These are phyloP conservation scores for Debaryomyces robertsiae DNA, from an alignment of 1,139 yeast genomes.

Conservation along the genomic window DNA sequence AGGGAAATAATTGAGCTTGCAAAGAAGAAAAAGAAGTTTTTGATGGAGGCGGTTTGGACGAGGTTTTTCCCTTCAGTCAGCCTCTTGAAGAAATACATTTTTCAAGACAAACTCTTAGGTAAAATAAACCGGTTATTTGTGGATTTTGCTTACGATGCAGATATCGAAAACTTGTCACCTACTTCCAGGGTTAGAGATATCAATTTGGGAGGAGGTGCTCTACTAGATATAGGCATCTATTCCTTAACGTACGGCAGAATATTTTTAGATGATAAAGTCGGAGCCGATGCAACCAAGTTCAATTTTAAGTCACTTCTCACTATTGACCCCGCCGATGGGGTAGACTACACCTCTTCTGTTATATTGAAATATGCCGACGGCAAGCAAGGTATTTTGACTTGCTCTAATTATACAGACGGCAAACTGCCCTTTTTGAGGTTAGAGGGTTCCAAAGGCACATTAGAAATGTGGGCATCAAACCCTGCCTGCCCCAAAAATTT, in stretches of 20 bases:
- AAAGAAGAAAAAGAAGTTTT: constrained; percentile 43
- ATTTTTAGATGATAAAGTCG: constrained; percentile 38
- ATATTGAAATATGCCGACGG: constrained; percentile 37
- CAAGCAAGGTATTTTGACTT: constrained; percentile 38
- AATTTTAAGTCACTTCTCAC: constrained; percentile 34
- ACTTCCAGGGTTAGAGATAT: constrained; percentile 42
- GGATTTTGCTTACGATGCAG: constrained; percentile 42
- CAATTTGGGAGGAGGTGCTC: constrained; percentile 60
- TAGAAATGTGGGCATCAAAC: constrained; percentile 37
- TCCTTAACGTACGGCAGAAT: constrained; percentile 52
- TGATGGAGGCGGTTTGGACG: constrained; percentile 72
- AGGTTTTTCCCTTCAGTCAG: constrained; percentile 57
- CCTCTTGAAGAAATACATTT: constrained; percentile 41
- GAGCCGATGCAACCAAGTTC: constrained; percentile 30
- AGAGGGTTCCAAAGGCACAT: constrained; percentile 43
- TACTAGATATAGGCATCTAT: constrained; percentile 63
- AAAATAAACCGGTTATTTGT: constrained; percentile 43
- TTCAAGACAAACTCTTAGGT: constrained; percentile 50
- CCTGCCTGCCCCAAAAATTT: constrained; percentile 37
- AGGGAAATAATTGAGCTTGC: constrained; percentile 49
- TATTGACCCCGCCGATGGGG: constrained; percentile 32
- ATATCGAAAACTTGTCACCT: constrained; percentile 27
- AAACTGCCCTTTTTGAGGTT: constrained; percentile 35
- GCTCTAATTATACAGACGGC: constrained; percentile 32
- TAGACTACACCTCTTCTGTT: constrained; percentile 40